A percentile compares a stretch with the other conserved stretches of the same genome.
Conservation (phyloP, 331 rosid species). For the Cydonia oblonga region DNA sequence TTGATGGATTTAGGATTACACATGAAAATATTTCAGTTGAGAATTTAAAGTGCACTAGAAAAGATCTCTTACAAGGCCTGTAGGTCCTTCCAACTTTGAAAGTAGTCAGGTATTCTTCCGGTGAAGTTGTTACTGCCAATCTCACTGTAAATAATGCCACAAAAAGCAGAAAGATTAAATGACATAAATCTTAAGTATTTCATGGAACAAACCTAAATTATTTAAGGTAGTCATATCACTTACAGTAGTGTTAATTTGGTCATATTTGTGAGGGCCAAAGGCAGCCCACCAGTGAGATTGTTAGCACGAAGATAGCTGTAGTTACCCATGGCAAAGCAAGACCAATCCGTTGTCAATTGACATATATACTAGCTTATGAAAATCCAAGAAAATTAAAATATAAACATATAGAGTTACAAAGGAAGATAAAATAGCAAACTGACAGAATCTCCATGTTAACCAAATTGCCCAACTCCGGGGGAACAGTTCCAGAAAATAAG, state of each 20-base stretch:
- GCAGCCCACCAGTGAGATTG: conserved; percentile 22
- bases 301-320: conserved; percentile 20
- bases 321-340: not conserved
- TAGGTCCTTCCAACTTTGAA: conserved; percentile 16
- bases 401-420: not conserved
- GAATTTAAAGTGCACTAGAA: not conserved
- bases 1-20: not conserved
- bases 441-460: conserved; percentile 11
- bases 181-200: not conserved
- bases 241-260: conserved; percentile 8
- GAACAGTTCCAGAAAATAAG: conserved; percentile 27
- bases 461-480: conserved; percentile 22
- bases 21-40: not conserved
- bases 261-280: conserved; percentile 2
- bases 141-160: not conserved
- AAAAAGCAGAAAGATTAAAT: not conserved
- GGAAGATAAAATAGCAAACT: not conserved
- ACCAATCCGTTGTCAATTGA: not conserved
- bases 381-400: not conserved
- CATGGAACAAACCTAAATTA: no score
- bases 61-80: not conserved
- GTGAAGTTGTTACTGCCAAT: conserved; percentile 13
- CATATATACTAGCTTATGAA: not conserved
- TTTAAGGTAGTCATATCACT: not conserved
- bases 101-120: conserved; percentile 24